Base-by-base conservation (phyloP, 2,329 filamentous ascomycete species). In the Lachnellula hyalina region DNA sequence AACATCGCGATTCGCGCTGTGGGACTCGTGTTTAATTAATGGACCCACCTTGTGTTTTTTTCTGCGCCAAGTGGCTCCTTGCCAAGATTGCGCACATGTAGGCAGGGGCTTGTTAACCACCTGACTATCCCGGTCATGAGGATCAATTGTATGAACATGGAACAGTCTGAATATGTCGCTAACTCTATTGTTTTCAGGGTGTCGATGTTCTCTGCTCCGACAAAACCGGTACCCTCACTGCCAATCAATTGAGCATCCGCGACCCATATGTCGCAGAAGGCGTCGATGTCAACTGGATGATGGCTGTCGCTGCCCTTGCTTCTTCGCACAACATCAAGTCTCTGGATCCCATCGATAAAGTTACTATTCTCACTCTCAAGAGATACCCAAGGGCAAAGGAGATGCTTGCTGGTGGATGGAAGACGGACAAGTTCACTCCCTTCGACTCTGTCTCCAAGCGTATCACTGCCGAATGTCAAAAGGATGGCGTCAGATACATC, bases 281-380 rank as follows among this genome's bases (percentile, higher is more conserved):
- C 65, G 82, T 88, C 68, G 86, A 89, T 72, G 83, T 89, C 71
- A 87, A 90, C 77, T 90, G 86, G 86, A 89, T 90, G 86, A 89
- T 90, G 86, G 86, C 86, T 61, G 86, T 88, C 57, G 86, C 87
- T 57, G 86, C 86, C 58, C 81, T 90, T 53, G 87, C 86, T 55
- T 89, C 86, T 51, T 89, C 86, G 59, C 86, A 90, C 77, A 90
- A 89, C 75, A 78, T 89, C 74, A 87, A 87, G 75, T 87, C 86
- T 58, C 80, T 90, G 59, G 87, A 90, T 69, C 86, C 86, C 58
- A 90, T 90, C 66, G 86, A 90, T 76, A 90, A 90, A 76, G 83
- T 90, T 65, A 90, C 85, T 53, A 86, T 90, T 65, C 77, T 89
- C 55, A 89, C 86, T 52, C 81, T 90, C 65, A 87, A 87, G 73